These are phyloP conservation scores for Elongisporangium undulatum DNA, from an alignment of 352 stramenopile genomes.

Conservation along the genomic window DNA sequence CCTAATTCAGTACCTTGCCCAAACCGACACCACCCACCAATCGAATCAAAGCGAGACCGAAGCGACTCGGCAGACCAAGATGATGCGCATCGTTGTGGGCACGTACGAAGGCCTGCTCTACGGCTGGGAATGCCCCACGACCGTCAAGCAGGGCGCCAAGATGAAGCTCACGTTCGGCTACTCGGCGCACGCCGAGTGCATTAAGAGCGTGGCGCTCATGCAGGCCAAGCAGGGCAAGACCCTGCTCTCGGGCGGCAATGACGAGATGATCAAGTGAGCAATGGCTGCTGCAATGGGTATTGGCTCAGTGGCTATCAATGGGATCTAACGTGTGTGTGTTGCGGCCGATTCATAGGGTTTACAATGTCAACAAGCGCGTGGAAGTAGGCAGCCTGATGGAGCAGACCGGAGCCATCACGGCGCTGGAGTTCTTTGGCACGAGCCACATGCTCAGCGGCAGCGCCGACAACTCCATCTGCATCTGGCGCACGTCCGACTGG, in stretches of 20 bases:
- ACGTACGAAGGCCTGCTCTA: conserved; percentile 87
- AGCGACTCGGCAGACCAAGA: conserved; percentile 12
- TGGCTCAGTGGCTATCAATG: too few species aligned
- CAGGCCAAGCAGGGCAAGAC: conserved; percentile 75
- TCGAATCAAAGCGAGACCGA: conserved; percentile 14
- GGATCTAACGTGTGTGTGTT: not conserved
- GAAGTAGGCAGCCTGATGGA: conserved; percentile 86
- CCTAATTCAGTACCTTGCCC: not conserved
- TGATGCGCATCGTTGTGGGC: conserved; percentile 78
- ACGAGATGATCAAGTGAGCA: conserved; percentile 87
- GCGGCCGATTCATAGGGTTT: conserved; percentile 46
- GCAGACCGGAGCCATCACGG: conserved; percentile 82
- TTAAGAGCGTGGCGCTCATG: conserved; percentile 84
- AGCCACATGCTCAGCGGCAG: conserved; percentile 86
- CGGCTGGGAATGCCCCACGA: conserved; percentile 64
- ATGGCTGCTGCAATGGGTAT: not conserved
- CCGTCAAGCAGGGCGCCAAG: conserved; percentile 25
- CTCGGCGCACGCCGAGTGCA: conserved; percentile 76
- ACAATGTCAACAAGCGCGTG: conserved; percentile 86
- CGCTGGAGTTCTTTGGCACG: conserved; percentile 83
- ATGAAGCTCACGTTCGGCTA: conserved; percentile 88
- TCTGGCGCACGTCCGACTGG: conserved; percentile 89
- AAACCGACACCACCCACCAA: conserved; percentile 8
- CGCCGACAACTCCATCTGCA: conserved; percentile 86
- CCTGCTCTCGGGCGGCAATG: conserved; percentile 72